Percentiles rank a stretch among this genome's conserved stretches.
Conservation (phyloP, 2,329 filamentous ascomycete species). For the Malbranchea zuffiana region DNA sequence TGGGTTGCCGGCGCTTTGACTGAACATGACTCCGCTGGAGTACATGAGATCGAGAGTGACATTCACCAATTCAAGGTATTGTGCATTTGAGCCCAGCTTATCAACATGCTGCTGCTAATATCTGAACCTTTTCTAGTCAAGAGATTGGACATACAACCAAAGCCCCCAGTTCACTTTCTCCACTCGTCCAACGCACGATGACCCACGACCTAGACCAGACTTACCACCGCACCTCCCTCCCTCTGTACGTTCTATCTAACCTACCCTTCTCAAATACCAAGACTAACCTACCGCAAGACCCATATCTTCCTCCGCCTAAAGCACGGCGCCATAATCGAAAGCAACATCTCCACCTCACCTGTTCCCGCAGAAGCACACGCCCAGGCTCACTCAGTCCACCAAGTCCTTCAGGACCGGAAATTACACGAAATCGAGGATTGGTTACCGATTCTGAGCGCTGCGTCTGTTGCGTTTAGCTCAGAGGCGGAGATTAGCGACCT, state of each 20-base stretch:
- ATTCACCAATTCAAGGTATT: constrained; percentile 46
- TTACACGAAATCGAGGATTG: constrained; percentile 42
- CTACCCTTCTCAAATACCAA: constrained; percentile 6
- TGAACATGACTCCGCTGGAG: constrained; percentile 37
- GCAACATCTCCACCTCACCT: constrained; percentile 29
- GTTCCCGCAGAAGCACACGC: constrained; percentile 23
- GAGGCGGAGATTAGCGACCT: constrained; percentile 10
- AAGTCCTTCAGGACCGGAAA: constrained; percentile 29
- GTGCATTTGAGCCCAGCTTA: constrained; percentile 14
- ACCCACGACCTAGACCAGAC: constrained; percentile 46
- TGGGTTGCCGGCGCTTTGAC: constrained; percentile 40
- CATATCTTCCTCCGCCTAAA: constrained; percentile 32
- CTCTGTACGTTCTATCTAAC: constrained; percentile 29
- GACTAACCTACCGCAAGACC: constrained; percentile 23
- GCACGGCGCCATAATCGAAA: constrained; percentile 32
- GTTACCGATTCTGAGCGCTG: constrained; percentile 15
- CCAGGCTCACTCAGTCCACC: constrained; percentile 26
- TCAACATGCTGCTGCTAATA: too few species aligned
- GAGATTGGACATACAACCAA: constrained; percentile 67
- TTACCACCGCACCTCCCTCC: constrained; percentile 40
- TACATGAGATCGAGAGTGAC: constrained; percentile 49
- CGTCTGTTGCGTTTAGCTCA: constrained; percentile 7
- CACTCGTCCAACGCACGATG: constrained; percentile 47
- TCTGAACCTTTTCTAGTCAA: constrained; percentile 24
- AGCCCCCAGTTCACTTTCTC: constrained; percentile 73